Percentiles rank a stretch among this genome's conserved stretches.
phyloP scores from a whole-genome alignment of 2,329 filamentous ascomycete species.

The Colletotrichum neosansevieriae region DNA sequence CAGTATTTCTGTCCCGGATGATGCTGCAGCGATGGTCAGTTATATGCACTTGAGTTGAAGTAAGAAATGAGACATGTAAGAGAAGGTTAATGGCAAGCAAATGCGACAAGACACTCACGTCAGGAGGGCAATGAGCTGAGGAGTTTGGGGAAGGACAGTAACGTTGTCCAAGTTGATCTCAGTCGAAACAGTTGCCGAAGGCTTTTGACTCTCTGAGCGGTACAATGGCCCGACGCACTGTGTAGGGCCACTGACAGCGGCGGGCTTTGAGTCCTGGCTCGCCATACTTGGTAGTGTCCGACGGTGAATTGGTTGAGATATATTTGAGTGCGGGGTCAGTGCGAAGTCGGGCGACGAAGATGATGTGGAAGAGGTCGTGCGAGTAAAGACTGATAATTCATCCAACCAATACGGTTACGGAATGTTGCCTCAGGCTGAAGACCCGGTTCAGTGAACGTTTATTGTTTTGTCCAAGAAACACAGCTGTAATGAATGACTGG shows the following conservation, averaged over 20 bases:
- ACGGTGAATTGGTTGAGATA: constrained; percentile 11
- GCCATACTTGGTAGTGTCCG: constrained; percentile 15
- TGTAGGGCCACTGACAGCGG: constrained; percentile 48
- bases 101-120: constrained; percentile 76
- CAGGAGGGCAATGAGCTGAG: constrained; percentile 95
- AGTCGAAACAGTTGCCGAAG: constrained; percentile 89
- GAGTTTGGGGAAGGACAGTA: constrained; percentile 89
- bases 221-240: constrained; percentile 86
- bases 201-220: constrained; percentile 80
- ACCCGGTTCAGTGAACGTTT: too few species aligned
- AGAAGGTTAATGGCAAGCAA: background rate
- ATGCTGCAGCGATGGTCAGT: constrained; percentile 69
- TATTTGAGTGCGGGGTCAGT: background rate
- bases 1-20: constrained; percentile 91
- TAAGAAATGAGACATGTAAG: background rate
- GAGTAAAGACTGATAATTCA: background rate
- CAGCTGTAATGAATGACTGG: background rate
- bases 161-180: constrained; percentile 87
- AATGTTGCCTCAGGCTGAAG: too few species aligned
- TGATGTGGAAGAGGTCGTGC: background rate
- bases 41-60: constrained; percentile 10
- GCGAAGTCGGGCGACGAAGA: background rate
- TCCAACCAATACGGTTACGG: background rate
- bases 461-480: background rate
- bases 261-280: constrained; percentile 27